These are phyloP conservation scores for Trichophyton rubrum DNA, from an alignment of 2,329 filamentous ascomycete species.

Conservation along the genomic window DNA sequence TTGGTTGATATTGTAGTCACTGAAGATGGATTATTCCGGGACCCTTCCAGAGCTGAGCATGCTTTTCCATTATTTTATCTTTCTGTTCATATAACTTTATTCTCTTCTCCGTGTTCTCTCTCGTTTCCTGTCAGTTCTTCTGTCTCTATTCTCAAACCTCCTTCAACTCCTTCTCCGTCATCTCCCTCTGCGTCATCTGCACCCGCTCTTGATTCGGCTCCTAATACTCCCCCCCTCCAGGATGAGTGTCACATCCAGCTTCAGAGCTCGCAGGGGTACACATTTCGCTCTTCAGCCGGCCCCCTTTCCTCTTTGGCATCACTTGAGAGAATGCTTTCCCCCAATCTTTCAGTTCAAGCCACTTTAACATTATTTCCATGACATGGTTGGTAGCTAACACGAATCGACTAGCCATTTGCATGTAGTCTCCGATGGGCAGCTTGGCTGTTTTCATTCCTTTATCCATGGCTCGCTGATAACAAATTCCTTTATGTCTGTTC, in stretches of 20 bases:
- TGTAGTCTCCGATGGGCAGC: constrained; percentile 86
- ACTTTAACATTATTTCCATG: constrained; percentile 88
- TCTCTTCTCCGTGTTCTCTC: not conserved
- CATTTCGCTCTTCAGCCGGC: constrained; percentile 8
- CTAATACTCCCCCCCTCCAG: not conserved
- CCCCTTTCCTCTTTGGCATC: constrained; percentile 70
- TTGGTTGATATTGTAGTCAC: not conserved
- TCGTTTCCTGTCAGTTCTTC: not conserved
- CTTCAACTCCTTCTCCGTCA: not conserved
- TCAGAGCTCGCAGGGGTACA: not conserved
- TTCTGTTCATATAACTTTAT: not conserved
- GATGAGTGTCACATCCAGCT: constrained; percentile 4
- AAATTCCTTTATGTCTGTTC: constrained; percentile 90
- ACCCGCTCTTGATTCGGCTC: not conserved
- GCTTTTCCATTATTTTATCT: not conserved
- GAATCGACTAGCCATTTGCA: constrained; percentile 75
- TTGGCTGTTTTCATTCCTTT: constrained; percentile 75
- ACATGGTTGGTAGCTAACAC: constrained; percentile 93
- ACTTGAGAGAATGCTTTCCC: constrained; percentile 75
- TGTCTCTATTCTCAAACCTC: no score
- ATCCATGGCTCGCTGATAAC: constrained; percentile 66
- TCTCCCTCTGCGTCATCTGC: not conserved
- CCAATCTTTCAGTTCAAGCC: constrained; percentile 87
- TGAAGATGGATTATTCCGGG: not conserved
- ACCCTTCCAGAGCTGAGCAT: not conserved